Base-by-base conservation (phyloP, 2,329 filamentous ascomycete species). In the Penicillium rolfsii region DNA sequence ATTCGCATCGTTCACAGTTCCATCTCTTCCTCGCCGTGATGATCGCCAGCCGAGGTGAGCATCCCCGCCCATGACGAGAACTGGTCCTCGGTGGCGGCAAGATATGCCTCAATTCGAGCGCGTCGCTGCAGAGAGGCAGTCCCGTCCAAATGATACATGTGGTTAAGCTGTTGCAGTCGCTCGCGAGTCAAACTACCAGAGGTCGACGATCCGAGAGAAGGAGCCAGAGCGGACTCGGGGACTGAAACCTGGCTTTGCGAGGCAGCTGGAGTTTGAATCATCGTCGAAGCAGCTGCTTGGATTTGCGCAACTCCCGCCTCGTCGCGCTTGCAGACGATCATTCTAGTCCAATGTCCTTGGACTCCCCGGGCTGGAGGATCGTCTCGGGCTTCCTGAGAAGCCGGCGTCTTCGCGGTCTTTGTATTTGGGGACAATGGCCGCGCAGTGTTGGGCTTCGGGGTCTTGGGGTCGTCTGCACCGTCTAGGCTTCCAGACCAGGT, bases 11-110 rank as follows among this genome's bases (percentile, higher is more conserved):
- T 16, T 68, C 56, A 81, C 36, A 82, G 61, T 64, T 82, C 80
- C 57, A 75, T 58, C 60, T 82, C 80, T 52, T 74, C 70, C 57
- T 76, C 70, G 0, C 73, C 71, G 68, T 82, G 79, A 61, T 80
- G 80, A 65, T 77, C 73, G 2, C 75, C 74, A 5, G 76, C 73
- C 28, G 80, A 82, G 33, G 81, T 70, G 30, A 83, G 70, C n/a
- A 77, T 64, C 24, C 74, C 69, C 50, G 71, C 70, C 79, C 80
- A 82, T 4, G 71, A 79, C 8, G 77, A 76, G 52, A 75, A 80
- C 11, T 74, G 80, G 9, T 76, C 75, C 64, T 74, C 77, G 9
- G 70, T 73, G 19, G 74, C 80, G 28, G 79, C 79, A 19, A 74
- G 66, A 55, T 78, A 84, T 26, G 75, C 79, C 56, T 68, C 73